Conservation (phyloP, 176 grass and related monocot genomes). For the Zea mays region Zm-B73-REFERENCE-NAM-5.0 NC_050102.1:143065001-143065500, state of each 20-base stretch:
- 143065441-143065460: background rate
- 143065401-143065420: conserved; percentile 75
- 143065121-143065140: no score
- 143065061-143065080: no score
- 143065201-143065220: conserved; percentile 57
- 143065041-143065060: no score
- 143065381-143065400: conserved; percentile 5
- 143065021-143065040: no score
- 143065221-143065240: conserved; percentile 80
- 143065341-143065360: background rate
- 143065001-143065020: no score
- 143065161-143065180: no score
- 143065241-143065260: conserved; percentile 72
- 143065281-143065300: conserved; percentile 78
- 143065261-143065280: conserved; percentile 76
- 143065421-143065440: conserved; percentile 47
- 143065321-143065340: conserved; percentile 43
- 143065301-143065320: conserved; percentile 75
- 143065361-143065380: background rate
- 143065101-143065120: no score
- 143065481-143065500: no score
- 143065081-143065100: no score
- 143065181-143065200: no score
- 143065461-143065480: no score
- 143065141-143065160: no score